Percentiles rank a stretch among this genome's conserved stretches.
Conservation (phyloP, 352 stramenopile genomes). For the Aphanomyces invadans region DNA sequence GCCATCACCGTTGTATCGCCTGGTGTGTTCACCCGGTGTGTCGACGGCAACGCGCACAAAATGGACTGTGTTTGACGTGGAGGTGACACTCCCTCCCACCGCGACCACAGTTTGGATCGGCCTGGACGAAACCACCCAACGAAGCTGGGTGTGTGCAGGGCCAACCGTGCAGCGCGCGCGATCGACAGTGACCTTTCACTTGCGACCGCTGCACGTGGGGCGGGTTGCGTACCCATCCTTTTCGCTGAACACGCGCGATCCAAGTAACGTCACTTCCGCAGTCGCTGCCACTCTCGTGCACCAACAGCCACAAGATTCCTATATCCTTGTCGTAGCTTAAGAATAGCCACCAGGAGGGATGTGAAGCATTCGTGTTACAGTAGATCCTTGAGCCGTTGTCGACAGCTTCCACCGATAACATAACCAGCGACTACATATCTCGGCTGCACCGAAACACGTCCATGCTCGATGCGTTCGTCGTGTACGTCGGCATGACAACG, state of each 20-base stretch:
- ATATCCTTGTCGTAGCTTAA: neutral
- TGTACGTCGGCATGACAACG: neutral
- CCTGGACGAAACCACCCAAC: neutral
- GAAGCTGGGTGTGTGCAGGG: neutral
- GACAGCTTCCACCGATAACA: no score
- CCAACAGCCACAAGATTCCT: neutral
- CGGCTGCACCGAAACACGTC: slow-evolving; percentile 1
- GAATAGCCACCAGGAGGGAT: no score
- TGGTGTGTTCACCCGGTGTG: no score
- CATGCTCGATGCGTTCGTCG: slow-evolving; percentile 8
- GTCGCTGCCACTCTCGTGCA: neutral
- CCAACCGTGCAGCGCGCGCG: neutral
- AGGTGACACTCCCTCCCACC: no score
- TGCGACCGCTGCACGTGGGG: neutral
- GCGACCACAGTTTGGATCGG: neutral
- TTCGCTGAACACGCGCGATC: neutral
- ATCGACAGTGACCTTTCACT: neutral
- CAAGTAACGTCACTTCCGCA: neutral
- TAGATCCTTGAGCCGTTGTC: no score
- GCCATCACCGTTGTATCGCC: no score
- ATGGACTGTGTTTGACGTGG: no score
- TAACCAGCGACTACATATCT: slow-evolving; percentile 11
- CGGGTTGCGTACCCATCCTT: neutral
- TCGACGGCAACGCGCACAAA: no score
- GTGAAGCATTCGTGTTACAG: no score